Evolutionary conservation across 805 yeast species (phyloP).

Genomic region (Yarrowia sp.): DNA sequence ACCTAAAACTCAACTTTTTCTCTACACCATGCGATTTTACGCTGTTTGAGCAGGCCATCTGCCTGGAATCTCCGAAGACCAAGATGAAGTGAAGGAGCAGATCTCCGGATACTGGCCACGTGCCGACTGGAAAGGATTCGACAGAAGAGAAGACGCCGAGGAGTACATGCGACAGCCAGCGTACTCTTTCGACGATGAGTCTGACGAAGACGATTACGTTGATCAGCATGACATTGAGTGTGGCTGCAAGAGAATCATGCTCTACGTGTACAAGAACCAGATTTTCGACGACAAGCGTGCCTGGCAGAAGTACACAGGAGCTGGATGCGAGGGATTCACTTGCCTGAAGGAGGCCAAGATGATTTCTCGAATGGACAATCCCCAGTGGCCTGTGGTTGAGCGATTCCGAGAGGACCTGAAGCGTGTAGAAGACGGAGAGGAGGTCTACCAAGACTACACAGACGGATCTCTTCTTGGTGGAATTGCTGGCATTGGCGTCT

Average conservation of each 20-base stretch:
- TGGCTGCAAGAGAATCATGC: not conserved
- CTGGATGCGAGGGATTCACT: not conserved
- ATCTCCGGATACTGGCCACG: not conserved
- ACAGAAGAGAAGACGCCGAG: not conserved
- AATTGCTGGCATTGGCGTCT: not conserved
- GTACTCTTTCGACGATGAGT: not conserved
- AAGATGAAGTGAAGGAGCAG: not conserved
- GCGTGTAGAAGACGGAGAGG: not conserved
- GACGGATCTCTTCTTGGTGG: not conserved
- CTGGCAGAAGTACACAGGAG: not conserved
- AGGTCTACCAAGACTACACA: not conserved
- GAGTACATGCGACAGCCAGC: not conserved
- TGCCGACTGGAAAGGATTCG: not conserved
- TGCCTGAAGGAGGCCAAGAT: not conserved
- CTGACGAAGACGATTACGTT: not conserved
- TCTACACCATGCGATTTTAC: not conserved
- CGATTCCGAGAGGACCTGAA: not conserved
- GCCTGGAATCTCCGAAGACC: not conserved
- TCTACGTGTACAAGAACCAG: not conserved
- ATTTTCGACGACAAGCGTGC: not conserved
- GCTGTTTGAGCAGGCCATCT: not conserved
- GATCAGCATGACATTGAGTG: not conserved
- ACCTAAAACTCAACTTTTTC: too few species aligned
- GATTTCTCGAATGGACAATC: not conserved
- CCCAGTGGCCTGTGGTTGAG: not conserved